Percentiles rank a stretch among this genome's conserved stretches.
These are phyloP conservation scores for Coprinopsis strossmayeri DNA, from an alignment of 768 basidiomycete species.

Conservation along the genomic window DNA sequence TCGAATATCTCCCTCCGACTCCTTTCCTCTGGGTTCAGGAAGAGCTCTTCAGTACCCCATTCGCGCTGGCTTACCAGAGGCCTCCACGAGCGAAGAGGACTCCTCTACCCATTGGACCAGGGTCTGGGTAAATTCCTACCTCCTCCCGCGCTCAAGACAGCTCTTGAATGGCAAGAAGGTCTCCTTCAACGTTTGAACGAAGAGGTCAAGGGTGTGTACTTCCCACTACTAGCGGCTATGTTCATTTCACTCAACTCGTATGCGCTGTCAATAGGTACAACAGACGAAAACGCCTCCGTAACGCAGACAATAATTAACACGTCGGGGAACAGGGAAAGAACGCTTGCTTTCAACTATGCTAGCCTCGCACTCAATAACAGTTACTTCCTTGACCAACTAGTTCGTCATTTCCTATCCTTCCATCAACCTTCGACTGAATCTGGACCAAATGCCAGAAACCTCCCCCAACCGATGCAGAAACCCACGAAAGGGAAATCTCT, in stretches of 20 bases:
- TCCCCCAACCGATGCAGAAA: conserved; percentile 25
- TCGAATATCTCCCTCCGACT: conserved; percentile 4
- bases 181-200: conserved; percentile 73
- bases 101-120: conserved; percentile 61
- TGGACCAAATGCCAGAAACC: conserved; percentile 30
- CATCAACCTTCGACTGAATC: not conserved
- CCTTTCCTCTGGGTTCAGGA: conserved; percentile 18
- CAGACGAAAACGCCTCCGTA: conserved; percentile 49
- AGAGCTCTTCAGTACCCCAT: conserved; percentile 16
- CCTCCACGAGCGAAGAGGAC: conserved; percentile 44
- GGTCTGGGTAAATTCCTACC: conserved; percentile 80
- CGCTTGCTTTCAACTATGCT: conserved; percentile 85
- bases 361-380: conserved; percentile 90
- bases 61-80: conserved; percentile 26
- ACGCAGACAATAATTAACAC: conserved; percentile 69
- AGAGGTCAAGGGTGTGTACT: conserved; percentile 63
- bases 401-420: conserved; percentile 34
- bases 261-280: conserved; percentile 34
- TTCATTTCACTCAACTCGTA: not conserved
- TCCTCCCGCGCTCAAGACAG: conserved; percentile 58
- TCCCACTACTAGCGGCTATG: conserved; percentile 3
- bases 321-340: conserved; percentile 47
- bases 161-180: conserved; percentile 84
- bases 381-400: conserved; percentile 86
- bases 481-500: conserved; percentile 33